Base-by-base conservation (phyloP, 177 flowering plant species). In the Telopea speciosissima region DNA sequence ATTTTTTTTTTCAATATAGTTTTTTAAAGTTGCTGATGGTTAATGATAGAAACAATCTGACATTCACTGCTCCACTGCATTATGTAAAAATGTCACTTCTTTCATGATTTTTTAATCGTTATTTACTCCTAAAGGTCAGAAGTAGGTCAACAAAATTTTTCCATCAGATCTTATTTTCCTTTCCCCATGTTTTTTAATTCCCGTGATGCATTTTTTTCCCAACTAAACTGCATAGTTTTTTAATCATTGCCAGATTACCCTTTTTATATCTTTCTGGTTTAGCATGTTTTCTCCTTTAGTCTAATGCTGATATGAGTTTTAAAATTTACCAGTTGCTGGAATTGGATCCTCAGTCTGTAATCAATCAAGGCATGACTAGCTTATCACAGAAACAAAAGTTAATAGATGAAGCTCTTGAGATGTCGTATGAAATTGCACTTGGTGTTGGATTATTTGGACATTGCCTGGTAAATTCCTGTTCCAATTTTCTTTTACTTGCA, bases 381-480 rank as follows among this genome's bases (percentile, higher is more conserved):
- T 82, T 90, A 72, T 72, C 83, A 33, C 73, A 80, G 9, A 93
- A 89, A 83, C 98, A 91, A 70, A 86, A 77, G 44, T 68, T 86
- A 59, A 90, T 91, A 65, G 83, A 84, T 70, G 91, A 82, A 45
- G 80, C 77, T 71, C 89, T 93, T 16, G 81, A 74, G 69, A 86
- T 80, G 70, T 87, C 98, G 14, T 91, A 82, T 79, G 85, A 86
- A 73, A 86, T 93, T 72, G 78, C 83, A 40, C 87, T 93, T 70
- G 92, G 88, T 1, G 83, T 78, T 65, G 98, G 94, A 77, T 73
- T 62, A 31, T 89, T 81, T 73, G 98, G 96, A 24, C 75, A 72
- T 69, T 91, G 98, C 75, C 74, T 91, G 93, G 97, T 91, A 86
- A 44, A 12, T 22, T 65, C 72, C 22, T 45, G 49, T 24, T 58